Evolutionary conservation across 768 basidiomycete species (phyloP).

Genomic region (Leccinum disarticulatum): DNA sequence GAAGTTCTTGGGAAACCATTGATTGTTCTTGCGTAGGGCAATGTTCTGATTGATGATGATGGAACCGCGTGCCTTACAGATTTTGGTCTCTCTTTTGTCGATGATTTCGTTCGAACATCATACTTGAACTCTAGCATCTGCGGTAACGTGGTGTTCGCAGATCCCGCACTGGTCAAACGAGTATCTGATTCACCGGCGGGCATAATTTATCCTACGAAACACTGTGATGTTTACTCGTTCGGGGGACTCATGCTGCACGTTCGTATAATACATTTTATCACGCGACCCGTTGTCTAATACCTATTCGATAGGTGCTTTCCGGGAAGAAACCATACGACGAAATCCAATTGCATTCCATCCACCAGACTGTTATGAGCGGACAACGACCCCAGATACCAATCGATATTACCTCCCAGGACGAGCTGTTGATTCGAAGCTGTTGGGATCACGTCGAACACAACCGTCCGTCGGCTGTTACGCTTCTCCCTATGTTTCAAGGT

Average conservation of each 20-base stretch:
- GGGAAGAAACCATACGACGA: constrained; percentile 22
- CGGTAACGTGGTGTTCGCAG: constrained; percentile 49
- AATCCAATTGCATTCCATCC: not conserved
- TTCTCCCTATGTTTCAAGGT: constrained; percentile 4
- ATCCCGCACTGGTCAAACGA: constrained; percentile 31
- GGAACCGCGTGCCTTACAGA: constrained; percentile 47
- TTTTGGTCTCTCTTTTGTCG: constrained; percentile 40
- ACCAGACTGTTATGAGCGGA: constrained; percentile 1
- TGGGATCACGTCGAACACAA: constrained; percentile 16
- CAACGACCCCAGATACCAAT: constrained; percentile 15
- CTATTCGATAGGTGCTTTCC: constrained; percentile 16
- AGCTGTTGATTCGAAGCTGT: constrained; percentile 13
- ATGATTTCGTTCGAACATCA: constrained; percentile 28
- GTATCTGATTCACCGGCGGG: not conserved
- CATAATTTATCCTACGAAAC: constrained; percentile 13
- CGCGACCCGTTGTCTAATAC: constrained; percentile 6
- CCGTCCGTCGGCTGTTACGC: constrained; percentile 19
- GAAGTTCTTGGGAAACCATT: not conserved
- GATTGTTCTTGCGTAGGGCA: constrained; percentile 23
- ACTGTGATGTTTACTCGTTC: constrained; percentile 32
- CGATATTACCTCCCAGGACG: constrained; percentile 2
- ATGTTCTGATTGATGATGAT: constrained; percentile 43
- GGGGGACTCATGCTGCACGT: constrained; percentile 38
- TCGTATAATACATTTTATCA: constrained; percentile 1
- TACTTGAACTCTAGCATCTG: constrained; percentile 33